Base-by-base conservation (phyloP, 176 grass and related monocot genomes). In the Triticum monococcum region DNA sequence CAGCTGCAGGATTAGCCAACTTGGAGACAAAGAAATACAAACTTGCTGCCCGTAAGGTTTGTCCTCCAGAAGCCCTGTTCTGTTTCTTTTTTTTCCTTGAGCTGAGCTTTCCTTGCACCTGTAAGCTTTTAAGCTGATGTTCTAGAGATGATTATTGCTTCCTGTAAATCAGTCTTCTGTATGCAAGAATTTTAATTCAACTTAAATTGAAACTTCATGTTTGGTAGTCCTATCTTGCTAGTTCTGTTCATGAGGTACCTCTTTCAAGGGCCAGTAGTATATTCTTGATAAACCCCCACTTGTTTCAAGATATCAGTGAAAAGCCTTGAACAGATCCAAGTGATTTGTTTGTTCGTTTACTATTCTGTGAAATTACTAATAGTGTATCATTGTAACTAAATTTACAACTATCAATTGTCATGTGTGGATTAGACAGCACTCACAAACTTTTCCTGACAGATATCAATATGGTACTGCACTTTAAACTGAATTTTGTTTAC, bases 1-100 rank as follows among this genome's bases (percentile, higher is more conserved):
- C 94, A 66, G 97, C 97, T 88, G 88, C 92, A 80, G 97, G 97
- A 70, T 84, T 99, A 66, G 87, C 97, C 32, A 83, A 92, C 79
- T 64, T 99, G 86, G 97, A 84, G 83, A 90, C 90, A 79, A 99
- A 96, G 87, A 99, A 99, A 50, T 99, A 99, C 77, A 99, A 99
- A 63, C 77, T 96, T 81, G 92, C 97, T 54, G 97, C 97, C 36
- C 94, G 97, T 59, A 99, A 99, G 92, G 97, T 99, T 79, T 72
- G 88, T 90, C 17, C 22, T 31, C 8, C 50, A 46, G 26, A 79
- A 48, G 66, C 17, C 37, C 14, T 60, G 28, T 56, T 88, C 20
- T 60, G 46, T 85, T 77, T 54, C 41, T 48, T 36, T 66, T 25
- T 30, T 30, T 8, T 18, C 18, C 46, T 2, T 48, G 35, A 80